These are phyloP conservation scores for Naganishia liquefaciens DNA, from an alignment of 1,284 basidiomycete species.

Conservation along the genomic window DNA sequence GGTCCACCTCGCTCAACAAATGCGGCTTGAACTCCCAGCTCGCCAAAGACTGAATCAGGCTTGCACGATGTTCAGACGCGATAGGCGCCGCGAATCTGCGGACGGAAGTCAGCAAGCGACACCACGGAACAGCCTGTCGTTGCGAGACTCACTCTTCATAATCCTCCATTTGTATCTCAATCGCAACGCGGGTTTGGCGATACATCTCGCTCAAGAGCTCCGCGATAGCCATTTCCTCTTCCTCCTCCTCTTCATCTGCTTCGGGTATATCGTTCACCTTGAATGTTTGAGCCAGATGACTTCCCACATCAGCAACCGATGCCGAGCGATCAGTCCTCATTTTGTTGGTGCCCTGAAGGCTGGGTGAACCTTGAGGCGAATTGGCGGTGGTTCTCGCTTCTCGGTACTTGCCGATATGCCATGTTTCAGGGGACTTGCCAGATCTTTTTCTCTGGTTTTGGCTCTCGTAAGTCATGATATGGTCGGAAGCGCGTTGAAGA, in stretches of 20 bases:
- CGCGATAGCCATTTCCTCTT: constrained; percentile 57
- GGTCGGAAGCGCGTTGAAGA: constrained; percentile 58
- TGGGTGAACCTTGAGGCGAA: constrained; percentile 1
- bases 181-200: constrained; percentile 69
- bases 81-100: constrained; percentile 46
- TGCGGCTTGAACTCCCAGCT: constrained; percentile 87
- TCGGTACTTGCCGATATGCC: constrained; percentile 15
- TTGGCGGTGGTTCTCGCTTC: constrained; percentile 15
- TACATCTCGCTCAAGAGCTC: constrained; percentile 80
- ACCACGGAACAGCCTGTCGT: too few relatives aligned
- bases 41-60: constrained; percentile 65
- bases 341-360: neutral
- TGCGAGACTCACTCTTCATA: constrained; percentile 45
- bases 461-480: constrained; percentile 17
- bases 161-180: constrained; percentile 59
- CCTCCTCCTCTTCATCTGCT: constrained; percentile 4
- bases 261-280: neutral
- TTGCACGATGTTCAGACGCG: constrained; percentile 50
- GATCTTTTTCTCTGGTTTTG: neutral
- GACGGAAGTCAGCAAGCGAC: constrained; percentile 1
- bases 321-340: constrained; percentile 22
- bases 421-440: neutral
- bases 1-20: constrained; percentile 71
- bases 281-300: constrained; percentile 4
- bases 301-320: constrained; percentile 11